These are phyloP conservation scores for Amphibolis antarctica DNA, from an alignment of 106 monocot species.

Conservation along the genomic window DNA sequence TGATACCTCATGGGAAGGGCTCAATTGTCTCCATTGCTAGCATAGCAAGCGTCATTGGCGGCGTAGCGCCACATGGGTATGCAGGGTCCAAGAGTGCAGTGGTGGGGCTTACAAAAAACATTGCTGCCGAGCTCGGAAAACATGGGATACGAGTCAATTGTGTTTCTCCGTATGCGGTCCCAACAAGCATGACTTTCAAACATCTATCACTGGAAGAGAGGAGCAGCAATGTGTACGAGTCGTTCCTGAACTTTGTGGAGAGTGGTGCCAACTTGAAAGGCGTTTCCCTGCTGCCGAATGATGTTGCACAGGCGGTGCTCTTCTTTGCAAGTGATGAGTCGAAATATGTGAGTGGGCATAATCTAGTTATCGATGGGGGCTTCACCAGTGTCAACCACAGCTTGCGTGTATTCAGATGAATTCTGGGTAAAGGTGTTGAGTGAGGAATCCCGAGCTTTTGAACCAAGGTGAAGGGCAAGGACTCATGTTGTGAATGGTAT, in stretches of 20 bases:
- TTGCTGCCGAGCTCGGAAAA: slow-evolving; percentile 13
- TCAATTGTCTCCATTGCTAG: slow-evolving; percentile 6
- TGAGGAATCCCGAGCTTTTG: too few relatives aligned
- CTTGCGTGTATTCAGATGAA: too few relatives aligned
- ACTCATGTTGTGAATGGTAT: too few relatives aligned
- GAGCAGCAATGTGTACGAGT: too few relatives aligned
- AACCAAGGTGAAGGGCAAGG: too few relatives aligned
- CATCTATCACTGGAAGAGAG: not conserved
- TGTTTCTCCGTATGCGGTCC: slow-evolving; percentile 14
- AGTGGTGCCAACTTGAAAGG: slow-evolving; percentile 13
- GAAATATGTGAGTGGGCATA: slow-evolving; percentile 26
- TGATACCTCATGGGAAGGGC: slow-evolving; percentile 18
- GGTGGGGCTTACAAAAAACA: slow-evolving; percentile 13
- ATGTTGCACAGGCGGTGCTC: slow-evolving; percentile 18
- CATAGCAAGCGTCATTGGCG: not conserved
- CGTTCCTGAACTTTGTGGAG: too few relatives aligned
- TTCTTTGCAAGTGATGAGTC: slow-evolving; percentile 26
- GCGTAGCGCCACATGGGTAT: not conserved
- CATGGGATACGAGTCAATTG: slow-evolving; percentile 17
- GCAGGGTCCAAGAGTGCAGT: slow-evolving; percentile 11
- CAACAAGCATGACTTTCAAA: slow-evolving; percentile 8
- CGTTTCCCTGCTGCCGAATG: slow-evolving; percentile 13
- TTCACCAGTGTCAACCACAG: not conserved
- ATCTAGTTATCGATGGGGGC: slow-evolving; percentile 23
- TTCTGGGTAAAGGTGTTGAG: too few relatives aligned